Evolutionary conservation across 768 basidiomycete species (phyloP).

Genomic region (Rhodotorula kratochvilovae): DNA sequence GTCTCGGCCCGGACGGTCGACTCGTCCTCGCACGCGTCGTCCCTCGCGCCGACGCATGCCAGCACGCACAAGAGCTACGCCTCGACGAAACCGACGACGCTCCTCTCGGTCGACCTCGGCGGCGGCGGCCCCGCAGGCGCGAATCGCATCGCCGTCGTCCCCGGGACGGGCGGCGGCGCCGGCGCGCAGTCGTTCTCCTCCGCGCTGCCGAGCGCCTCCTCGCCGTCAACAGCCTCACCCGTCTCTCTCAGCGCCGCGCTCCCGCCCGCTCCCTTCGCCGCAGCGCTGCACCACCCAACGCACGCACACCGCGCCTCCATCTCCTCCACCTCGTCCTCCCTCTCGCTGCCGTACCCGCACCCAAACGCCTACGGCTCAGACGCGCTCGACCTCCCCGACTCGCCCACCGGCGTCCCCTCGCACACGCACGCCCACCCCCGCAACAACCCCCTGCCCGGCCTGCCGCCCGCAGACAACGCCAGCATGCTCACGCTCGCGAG

Average conservation of each 20-base stretch:
- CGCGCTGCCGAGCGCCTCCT: constrained; percentile 48
- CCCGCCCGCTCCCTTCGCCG: neutral
- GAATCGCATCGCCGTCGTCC: constrained; percentile 49
- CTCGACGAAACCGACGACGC: constrained; percentile 89
- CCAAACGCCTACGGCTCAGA: neutral
- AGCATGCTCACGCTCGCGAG: constrained; percentile 88
- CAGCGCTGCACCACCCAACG: neutral
- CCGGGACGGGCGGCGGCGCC: constrained; percentile 48
- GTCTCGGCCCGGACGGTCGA: constrained; percentile 49
- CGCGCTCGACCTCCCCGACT: constrained; percentile 6
- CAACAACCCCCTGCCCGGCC: constrained; percentile 89
- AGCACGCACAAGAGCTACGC: constrained; percentile 50
- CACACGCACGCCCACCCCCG: constrained; percentile 90
- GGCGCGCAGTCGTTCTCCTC: constrained; percentile 47
- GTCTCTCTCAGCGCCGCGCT: neutral
- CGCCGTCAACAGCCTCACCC: neutral
- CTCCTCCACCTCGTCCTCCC: constrained; percentile 9
- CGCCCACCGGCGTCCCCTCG: constrained; percentile 53
- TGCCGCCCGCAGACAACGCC: constrained; percentile 85
- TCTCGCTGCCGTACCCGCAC: neutral
- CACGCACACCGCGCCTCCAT: constrained; percentile 1
- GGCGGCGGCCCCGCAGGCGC: constrained; percentile 45
- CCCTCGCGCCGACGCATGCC: constrained; percentile 70
- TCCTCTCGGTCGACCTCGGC: constrained; percentile 75
- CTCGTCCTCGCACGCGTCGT: constrained; percentile 53